A percentile compares a stretch with the other conserved stretches of the same genome.
phyloP scores from a whole-genome alignment of 495 filamentous ascomycete species.

The Aspergillus kassunensis region DNA sequence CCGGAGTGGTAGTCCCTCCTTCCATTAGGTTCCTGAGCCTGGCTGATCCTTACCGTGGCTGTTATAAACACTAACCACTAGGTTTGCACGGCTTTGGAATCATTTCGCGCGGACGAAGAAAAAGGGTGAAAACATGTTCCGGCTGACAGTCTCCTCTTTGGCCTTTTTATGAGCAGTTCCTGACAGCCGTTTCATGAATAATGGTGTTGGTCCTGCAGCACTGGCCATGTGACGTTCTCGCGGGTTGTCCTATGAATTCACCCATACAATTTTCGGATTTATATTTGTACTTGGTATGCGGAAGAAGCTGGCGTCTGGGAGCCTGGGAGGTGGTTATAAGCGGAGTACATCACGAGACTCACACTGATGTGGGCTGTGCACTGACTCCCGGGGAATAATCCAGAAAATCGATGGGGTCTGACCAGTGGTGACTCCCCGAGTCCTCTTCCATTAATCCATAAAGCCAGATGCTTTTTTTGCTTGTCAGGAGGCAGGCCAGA shows the following conservation, averaged over 20 bases:
- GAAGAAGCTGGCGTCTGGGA: no score
- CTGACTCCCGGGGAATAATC: slow-evolving; percentile 9
- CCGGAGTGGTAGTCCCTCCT: background rate
- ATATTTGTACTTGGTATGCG: background rate
- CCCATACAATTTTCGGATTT: background rate
- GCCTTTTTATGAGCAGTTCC: slow-evolving; percentile 7
- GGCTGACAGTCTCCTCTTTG: slow-evolving; percentile 14
- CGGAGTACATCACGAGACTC: background rate
- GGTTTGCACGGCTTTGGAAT: slow-evolving; percentile 3
- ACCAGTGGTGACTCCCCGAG: background rate
- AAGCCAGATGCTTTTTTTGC: no score
- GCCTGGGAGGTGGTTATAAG: background rate
- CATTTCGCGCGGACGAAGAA: slow-evolving; percentile 1
- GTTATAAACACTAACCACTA: slow-evolving; percentile 11
- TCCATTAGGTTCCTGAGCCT: slow-evolving; percentile 20
- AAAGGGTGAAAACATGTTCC: slow-evolving; percentile 13
- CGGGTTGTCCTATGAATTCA: slow-evolving; percentile 7
- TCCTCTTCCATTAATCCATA: no score
- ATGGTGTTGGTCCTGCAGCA: slow-evolving; percentile 8
- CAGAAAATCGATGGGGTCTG: slow-evolving; percentile 10
- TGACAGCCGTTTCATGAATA: slow-evolving; percentile 12
- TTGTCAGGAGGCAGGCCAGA: slow-evolving; percentile 1
- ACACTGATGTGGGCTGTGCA: background rate
- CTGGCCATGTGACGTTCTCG: slow-evolving; percentile 15
- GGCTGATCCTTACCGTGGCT: slow-evolving; percentile 22